Evolutionary conservation across 1,139 yeast genomes (phyloP), one percentile per base, ranked within the genome.

Genomic region (Blastobotrys arbuscula): DNA sequence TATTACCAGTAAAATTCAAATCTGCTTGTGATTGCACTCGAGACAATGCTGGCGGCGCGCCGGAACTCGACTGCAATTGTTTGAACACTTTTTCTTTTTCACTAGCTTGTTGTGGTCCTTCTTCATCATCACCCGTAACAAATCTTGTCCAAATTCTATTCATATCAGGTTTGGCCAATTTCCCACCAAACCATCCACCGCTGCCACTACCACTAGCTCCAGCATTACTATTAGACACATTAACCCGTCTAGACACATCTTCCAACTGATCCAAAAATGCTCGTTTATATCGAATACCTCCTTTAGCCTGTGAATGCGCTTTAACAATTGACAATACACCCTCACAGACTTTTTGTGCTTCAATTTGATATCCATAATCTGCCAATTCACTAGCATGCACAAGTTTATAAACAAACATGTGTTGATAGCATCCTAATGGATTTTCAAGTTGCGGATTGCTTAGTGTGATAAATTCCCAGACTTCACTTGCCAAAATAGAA

Each of bases 61-160:
- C 42, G 8, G 39, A 20, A 18, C 26, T 35, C 13, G 39, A 34
- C 13, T 31, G 39, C 13, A 45, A 44, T 31, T 47, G 41, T 48
- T 50, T 53, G 51, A 55, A 55, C 13, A 55, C 47, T 13, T 42
- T 75, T 26, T 77, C 78, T 33, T 67, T 68, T 1, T 67, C 70
- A 3, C 71, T 53, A 8, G 69, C 68, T n/a, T 57, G 56, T 3
- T 51, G 53, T 12, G 55, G 58, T 1, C 54, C 58, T 8, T 56
- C 60, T 20, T 66, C 66, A 39, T 82, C 90, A 47, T 87, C 96
- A 12, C 97, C 98, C 2, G 96, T 87, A 54, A 92, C 92, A 63
- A 90, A 87, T 64, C 88, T 88, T 59, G 78, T 95, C 53, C 89
- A 72, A 52, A 89, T 82, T 60, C 80, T 84, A 59, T 89, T 95